phyloP scores from a whole-genome alignment of 116 monocot genomes.

The Thalassia testudinum region DNA sequence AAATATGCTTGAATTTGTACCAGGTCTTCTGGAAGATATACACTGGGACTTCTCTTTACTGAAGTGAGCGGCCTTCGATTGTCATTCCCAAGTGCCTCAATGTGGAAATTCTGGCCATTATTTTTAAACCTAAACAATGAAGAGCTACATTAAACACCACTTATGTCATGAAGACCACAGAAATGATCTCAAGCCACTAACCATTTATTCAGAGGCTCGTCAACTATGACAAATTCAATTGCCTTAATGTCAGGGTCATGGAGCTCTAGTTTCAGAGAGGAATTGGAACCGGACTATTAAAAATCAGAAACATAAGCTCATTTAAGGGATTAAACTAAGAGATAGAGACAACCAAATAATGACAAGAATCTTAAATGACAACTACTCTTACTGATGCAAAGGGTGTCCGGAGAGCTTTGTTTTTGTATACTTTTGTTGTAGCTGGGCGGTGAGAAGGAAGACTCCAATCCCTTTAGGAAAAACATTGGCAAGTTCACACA shows the following conservation, averaged over 20 bases:
- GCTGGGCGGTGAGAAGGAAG: constrained; percentile 54
- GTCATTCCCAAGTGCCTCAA: constrained; percentile 20
- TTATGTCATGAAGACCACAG: not conserved
- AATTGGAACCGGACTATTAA: constrained; percentile 48
- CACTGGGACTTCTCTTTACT: constrained; percentile 8
- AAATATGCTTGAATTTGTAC: constrained; percentile 80
- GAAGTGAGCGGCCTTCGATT: not conserved
- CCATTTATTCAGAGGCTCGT: constrained; percentile 79
- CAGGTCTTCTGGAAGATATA: constrained; percentile 74
- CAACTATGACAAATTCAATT: constrained; percentile 77
- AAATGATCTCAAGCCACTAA: constrained; percentile 12
- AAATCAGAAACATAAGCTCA: not conserved
- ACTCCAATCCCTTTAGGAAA: constrained; percentile 38
- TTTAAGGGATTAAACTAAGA: not conserved
- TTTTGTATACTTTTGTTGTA: constrained; percentile 70
- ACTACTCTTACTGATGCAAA: constrained; percentile 41
- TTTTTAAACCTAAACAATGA: constrained; percentile 58
- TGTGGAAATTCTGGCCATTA: constrained; percentile 72
- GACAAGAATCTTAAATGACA: not conserved
- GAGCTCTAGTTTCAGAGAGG: constrained; percentile 56
- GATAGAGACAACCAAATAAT: not conserved
- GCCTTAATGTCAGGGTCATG: constrained; percentile 72
- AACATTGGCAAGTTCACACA: no score
- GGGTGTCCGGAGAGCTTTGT: constrained; percentile 70
- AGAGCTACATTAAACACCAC: not conserved